These are phyloP conservation scores for Macrophomina tecta DNA, from an alignment of 2,329 filamentous ascomycete species.

Conservation along the genomic window DNA sequence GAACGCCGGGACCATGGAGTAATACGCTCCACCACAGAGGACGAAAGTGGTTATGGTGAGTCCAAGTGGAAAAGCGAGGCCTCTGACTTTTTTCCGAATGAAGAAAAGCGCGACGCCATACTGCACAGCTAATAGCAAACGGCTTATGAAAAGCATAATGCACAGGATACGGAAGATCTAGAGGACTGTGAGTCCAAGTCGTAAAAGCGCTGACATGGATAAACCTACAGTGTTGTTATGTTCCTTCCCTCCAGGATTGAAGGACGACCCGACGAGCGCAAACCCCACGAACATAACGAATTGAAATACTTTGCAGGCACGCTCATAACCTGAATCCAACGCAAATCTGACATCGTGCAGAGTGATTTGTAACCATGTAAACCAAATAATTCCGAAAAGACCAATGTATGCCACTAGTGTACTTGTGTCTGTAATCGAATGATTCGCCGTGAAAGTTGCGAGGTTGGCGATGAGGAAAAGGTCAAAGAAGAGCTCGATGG, in stretches of 20 bases:
- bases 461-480: slow-evolving; percentile 66
- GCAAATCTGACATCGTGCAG: slow-evolving; percentile 68
- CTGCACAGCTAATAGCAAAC: slow-evolving; percentile 29
- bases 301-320: slow-evolving; percentile 62
- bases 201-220: not conserved
- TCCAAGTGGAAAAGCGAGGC: slow-evolving; percentile 26
- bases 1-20: slow-evolving; percentile 29
- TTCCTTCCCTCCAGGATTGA: slow-evolving; percentile 26
- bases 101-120: slow-evolving; percentile 29
- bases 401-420: slow-evolving; percentile 50
- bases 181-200: not conserved
- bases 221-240: slow-evolving; percentile 29
- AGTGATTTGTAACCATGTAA: slow-evolving; percentile 66
- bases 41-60: slow-evolving; percentile 28
- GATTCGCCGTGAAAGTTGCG: slow-evolving; percentile 61
- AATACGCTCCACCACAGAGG: slow-evolving; percentile 27
- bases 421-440: slow-evolving; percentile 55
- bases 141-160: slow-evolving; percentile 31
- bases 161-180: slow-evolving; percentile 28
- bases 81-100: slow-evolving; percentile 9
- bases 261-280: slow-evolving; percentile 58
- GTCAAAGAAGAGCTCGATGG: slow-evolving; percentile 61
- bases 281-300: slow-evolving; percentile 67
- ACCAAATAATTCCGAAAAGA: slow-evolving; percentile 64
- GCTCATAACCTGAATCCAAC: slow-evolving; percentile 65